These are phyloP conservation scores for Wickerhamiella occidentalis DNA, from an alignment of 805 yeast genomes.

Conservation along the genomic window DNA sequence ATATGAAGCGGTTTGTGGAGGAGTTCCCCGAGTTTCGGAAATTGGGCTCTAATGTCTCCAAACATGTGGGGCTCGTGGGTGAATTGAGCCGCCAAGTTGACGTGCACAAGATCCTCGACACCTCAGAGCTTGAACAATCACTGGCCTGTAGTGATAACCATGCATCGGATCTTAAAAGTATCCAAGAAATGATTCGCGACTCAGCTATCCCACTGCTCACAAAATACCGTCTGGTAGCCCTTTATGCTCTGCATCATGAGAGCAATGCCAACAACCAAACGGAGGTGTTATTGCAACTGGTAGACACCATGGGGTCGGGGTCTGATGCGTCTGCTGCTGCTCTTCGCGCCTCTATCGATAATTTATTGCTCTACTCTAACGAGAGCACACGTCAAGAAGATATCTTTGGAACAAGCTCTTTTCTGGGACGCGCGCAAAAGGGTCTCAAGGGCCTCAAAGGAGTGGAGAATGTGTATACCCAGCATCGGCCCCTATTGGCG, in stretches of 20 bases:
- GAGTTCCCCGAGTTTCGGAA: conserved; percentile 90
- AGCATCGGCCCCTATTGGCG: conserved; percentile 69
- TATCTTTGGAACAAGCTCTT: conserved; percentile 29
- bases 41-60: conserved; percentile 74
- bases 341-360: conserved; percentile 35
- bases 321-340: conserved; percentile 20
- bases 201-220: conserved; percentile 33
- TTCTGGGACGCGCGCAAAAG: conserved; percentile 32
- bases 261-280: conserved; percentile 36
- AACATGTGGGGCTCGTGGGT: conserved; percentile 81
- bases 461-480: conserved; percentile 62
- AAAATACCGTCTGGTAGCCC: conserved; percentile 59
- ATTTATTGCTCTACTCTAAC: conserved; percentile 38
- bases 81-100: conserved; percentile 72
- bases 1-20: conserved; percentile 81
- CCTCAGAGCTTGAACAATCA: conserved; percentile 83
- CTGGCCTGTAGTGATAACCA: conserved; percentile 57
- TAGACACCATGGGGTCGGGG: conserved; percentile 16
- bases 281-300: conserved; percentile 27
- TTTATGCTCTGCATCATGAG: conserved; percentile 67
- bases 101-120: conserved; percentile 53
- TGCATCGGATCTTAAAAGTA: conserved; percentile 40
- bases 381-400: conserved; percentile 34
- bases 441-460: conserved; percentile 35
- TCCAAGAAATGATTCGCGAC: conserved; percentile 42